phyloP scores from a whole-genome alignment of 352 stramenopile genomes.

The Globisporangium cederbergense region DNA sequence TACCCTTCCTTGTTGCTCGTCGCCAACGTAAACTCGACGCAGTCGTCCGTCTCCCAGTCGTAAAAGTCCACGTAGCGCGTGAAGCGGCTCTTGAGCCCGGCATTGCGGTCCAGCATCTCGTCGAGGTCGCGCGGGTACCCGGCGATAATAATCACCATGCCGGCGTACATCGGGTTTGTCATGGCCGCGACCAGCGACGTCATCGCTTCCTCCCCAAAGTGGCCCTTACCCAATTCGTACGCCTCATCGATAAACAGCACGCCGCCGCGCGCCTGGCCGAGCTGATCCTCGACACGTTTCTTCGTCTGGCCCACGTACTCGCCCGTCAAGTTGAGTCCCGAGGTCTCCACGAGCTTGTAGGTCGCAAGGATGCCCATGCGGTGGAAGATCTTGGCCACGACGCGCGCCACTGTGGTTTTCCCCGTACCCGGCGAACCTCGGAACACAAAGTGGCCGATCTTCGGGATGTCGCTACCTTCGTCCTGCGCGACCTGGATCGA shows the following conservation, averaged over 20 bases:
- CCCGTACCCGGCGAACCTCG: slow-evolving; percentile 84
- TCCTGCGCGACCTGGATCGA: slow-evolving; percentile 61
- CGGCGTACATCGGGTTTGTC: slow-evolving; percentile 77
- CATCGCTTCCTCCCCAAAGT: slow-evolving; percentile 85
- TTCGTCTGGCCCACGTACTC: slow-evolving; percentile 89
- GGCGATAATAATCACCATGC: slow-evolving; percentile 89
- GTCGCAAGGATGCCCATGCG: slow-evolving; percentile 89
- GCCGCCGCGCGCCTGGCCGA: slow-evolving; percentile 86
- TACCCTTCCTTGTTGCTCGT: slow-evolving; percentile 45
- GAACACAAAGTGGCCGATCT: slow-evolving; percentile 86
- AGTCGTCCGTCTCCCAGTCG: slow-evolving; percentile 85
- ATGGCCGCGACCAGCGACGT: slow-evolving; percentile 88
- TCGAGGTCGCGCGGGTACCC: slow-evolving; percentile 89
- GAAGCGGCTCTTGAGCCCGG: slow-evolving; percentile 90
- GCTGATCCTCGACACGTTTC: slow-evolving; percentile 82
- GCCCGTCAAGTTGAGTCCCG: slow-evolving; percentile 84
- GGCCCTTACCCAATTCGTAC: slow-evolving; percentile 86
- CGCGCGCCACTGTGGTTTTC: slow-evolving; percentile 89
- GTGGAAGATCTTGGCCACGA: slow-evolving; percentile 93
- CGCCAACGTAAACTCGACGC: slow-evolving; percentile 53
- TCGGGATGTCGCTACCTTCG: slow-evolving; percentile 51
- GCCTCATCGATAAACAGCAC: slow-evolving; percentile 94
- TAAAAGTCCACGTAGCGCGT: slow-evolving; percentile 87
- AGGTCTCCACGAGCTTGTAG: slow-evolving; percentile 90
- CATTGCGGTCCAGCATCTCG: slow-evolving; percentile 86